These are phyloP conservation scores for Alternaria dauci DNA, from an alignment of 2,329 filamentous ascomycete species.

Conservation along the genomic window DNA sequence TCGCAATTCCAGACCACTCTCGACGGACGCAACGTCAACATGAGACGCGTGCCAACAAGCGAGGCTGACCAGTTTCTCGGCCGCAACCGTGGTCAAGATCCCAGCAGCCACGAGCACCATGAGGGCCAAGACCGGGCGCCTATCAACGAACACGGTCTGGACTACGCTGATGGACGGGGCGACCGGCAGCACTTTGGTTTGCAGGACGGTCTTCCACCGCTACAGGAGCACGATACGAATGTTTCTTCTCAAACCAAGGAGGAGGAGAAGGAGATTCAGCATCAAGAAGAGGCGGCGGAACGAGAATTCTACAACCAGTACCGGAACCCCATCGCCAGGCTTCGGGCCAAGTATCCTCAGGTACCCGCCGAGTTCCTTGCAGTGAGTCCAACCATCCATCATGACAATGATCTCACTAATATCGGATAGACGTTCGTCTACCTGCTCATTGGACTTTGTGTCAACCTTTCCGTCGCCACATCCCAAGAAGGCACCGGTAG, in stretches of 20 bases:
- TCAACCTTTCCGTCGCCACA: slow-evolving; percentile 59
- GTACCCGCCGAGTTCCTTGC: slow-evolving; percentile 63
- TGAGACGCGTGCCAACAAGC: slow-evolving; percentile 20
- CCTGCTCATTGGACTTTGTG: slow-evolving; percentile 58
- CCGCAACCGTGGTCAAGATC: background rate
- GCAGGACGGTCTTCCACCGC: slow-evolving; percentile 56
- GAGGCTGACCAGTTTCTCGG: slow-evolving; percentile 20
- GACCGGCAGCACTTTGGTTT: slow-evolving; percentile 50
- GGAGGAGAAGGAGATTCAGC: slow-evolving; percentile 48
- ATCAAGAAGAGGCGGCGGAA: slow-evolving; percentile 56
- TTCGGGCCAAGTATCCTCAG: slow-evolving; percentile 62
- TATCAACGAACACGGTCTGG: slow-evolving; percentile 34
- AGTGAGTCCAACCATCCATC: slow-evolving; percentile 35
- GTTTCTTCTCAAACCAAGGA: slow-evolving; percentile 43
- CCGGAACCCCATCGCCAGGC: slow-evolving; percentile 61
- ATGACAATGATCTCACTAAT: background rate
- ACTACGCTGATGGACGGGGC: slow-evolving; percentile 20
- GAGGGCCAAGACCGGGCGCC: slow-evolving; percentile 29
- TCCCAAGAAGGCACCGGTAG: slow-evolving; percentile 52
- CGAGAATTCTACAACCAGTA: slow-evolving; percentile 59
- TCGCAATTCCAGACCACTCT: slow-evolving; percentile 23
- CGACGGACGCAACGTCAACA: slow-evolving; percentile 24
- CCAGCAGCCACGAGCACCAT: slow-evolving; percentile 7
- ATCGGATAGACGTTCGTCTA: slow-evolving; percentile 35
- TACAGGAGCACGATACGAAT: slow-evolving; percentile 34